Evolutionary conservation across 2,329 filamentous ascomycete species (phyloP).

Genomic region (Aspergillus sp.): DNA sequence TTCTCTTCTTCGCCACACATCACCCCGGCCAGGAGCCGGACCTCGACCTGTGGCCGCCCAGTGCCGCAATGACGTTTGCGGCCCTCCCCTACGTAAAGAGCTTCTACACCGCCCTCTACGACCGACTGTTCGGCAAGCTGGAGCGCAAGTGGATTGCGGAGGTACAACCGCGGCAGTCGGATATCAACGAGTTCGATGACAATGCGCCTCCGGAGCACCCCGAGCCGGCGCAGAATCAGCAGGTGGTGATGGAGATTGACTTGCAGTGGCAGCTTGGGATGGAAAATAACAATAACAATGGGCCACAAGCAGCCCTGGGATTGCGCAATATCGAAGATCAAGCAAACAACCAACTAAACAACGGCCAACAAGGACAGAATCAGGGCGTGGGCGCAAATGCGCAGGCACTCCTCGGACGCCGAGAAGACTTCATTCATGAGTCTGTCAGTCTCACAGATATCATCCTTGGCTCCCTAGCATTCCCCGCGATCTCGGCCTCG

Average conservation of each 20-base stretch:
- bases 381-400: constrained; percentile 21
- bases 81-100: constrained; percentile 64
- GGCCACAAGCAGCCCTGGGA: constrained; percentile 25
- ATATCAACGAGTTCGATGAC: constrained; percentile 32
- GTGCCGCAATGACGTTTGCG: constrained; percentile 63
- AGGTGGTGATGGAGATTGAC: constrained; percentile 48
- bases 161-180: constrained; percentile 56
- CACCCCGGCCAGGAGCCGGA: constrained; percentile 46
- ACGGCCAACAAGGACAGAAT: constrained; percentile 23
- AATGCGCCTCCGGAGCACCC: constrained; percentile 33
- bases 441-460: constrained; percentile 57
- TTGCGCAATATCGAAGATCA: constrained; percentile 16
- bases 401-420: constrained; percentile 31
- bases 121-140: constrained; percentile 55
- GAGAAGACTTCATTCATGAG: constrained; percentile 51
- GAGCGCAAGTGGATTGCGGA: constrained; percentile 62
- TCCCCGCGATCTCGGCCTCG: constrained; percentile 75
- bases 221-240: constrained; percentile 34
- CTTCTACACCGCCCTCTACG: constrained; percentile 62
- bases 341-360: constrained; percentile 19
- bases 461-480: constrained; percentile 68
- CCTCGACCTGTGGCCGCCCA: constrained; percentile 63
- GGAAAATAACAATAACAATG: constrained; percentile 40
- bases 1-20: constrained; percentile 53
- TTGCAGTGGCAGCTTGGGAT: constrained; percentile 52